Conservation (phyloP, 2,329 filamentous ascomycete species). For the Penicillium sp. region DNA sequence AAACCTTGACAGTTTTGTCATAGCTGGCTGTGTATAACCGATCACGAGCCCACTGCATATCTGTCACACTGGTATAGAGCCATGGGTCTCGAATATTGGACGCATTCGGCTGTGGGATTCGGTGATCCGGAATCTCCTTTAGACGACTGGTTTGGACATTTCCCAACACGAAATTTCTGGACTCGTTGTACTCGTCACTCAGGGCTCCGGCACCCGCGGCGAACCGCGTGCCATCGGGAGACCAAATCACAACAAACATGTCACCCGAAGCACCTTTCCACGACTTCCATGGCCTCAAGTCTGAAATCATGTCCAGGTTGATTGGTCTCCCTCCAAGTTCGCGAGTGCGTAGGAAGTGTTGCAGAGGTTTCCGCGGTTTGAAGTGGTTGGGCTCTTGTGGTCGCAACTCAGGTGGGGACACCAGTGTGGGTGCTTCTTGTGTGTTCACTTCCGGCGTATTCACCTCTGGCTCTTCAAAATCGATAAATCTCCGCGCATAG, state of each 20-base stretch:
- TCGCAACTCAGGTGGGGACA: background rate
- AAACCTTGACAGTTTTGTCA: constrained; percentile 59
- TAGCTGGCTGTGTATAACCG: constrained; percentile 57
- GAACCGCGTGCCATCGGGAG: constrained; percentile 55
- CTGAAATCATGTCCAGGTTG: constrained; percentile 31
- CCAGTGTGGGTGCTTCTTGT: background rate
- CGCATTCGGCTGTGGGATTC: constrained; percentile 42
- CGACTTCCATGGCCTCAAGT: constrained; percentile 46
- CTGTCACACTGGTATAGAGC: constrained; percentile 59
- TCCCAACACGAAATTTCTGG: constrained; percentile 59
- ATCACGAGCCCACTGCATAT: constrained; percentile 53
- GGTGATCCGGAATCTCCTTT: constrained; percentile 57
- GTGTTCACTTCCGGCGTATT: background rate
- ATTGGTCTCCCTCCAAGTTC: constrained; percentile 28
- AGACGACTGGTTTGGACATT: constrained; percentile 45
- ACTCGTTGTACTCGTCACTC: constrained; percentile 59
- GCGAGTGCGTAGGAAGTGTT: constrained; percentile 29
- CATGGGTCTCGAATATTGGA: constrained; percentile 51
- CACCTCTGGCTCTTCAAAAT: constrained; percentile 1
- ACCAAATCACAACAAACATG: constrained; percentile 59
- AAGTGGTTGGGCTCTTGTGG: background rate
- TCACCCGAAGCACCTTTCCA: constrained; percentile 63
- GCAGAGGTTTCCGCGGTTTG: background rate
- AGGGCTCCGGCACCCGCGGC: constrained; percentile 60
- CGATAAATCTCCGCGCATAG: constrained; percentile 24